These are phyloP conservation scores for Clitopilus passeckerianus DNA, from an alignment of 768 basidiomycete genomes.

Conservation along the genomic window DNA sequence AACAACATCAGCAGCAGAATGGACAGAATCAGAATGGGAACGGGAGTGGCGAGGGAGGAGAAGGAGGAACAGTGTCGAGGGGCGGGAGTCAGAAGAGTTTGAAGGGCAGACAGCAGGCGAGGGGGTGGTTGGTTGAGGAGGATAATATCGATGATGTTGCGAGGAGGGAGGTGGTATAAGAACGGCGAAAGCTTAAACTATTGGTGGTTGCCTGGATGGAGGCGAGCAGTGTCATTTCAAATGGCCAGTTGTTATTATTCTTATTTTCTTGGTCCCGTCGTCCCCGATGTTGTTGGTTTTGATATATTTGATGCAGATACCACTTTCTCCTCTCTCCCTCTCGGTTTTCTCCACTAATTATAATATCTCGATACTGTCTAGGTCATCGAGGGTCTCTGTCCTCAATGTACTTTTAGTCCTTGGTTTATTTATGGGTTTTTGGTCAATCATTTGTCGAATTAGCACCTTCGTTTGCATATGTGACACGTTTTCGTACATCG, in stretches of 20 bases:
- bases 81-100: slow-evolving; percentile 14
- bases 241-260: slow-evolving; percentile 1
- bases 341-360: not conserved
- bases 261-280: not conserved
- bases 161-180: slow-evolving; percentile 4
- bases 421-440: not conserved
- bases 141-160: slow-evolving; percentile 12
- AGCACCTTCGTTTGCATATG: not conserved
- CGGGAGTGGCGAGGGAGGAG: not conserved
- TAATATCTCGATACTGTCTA: not conserved
- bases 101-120: slow-evolving; percentile 22
- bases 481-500: not conserved
- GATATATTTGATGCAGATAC: not conserved
- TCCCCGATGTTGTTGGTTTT: not conserved
- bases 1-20: not conserved
- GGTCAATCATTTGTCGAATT: not conserved
- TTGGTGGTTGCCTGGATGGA: not conserved
- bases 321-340: no score
- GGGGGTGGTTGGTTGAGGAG: slow-evolving; percentile 22
- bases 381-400: no score
- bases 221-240: not conserved
- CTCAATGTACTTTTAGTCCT: not conserved
- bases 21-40: not conserved
- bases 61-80: not conserved
- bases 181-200: no score